A percentile compares a stretch with the other conserved stretches of the same genome.
phyloP scores from a whole-genome alignment of 768 basidiomycete species.

The Mycena latifolia region DNA sequence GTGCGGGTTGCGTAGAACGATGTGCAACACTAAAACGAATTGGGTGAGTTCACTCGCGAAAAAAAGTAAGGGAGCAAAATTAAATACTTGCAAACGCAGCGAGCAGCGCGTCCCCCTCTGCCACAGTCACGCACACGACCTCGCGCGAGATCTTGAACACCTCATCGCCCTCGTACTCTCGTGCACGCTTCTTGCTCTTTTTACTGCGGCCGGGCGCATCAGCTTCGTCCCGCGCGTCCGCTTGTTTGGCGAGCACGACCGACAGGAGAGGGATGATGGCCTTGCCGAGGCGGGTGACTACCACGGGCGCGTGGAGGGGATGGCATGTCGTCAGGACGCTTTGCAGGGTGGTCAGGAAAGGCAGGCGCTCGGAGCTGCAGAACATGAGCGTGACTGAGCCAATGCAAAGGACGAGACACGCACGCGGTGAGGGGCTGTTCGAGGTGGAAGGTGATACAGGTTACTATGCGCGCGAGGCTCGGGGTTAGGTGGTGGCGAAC shows the following conservation, averaged over 20 bases:
- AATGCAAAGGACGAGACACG: slow-evolving; percentile 37
- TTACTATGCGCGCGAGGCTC: slow-evolving; percentile 64
- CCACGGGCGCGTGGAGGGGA: slow-evolving; percentile 60
- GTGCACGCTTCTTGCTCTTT: slow-evolving; percentile 76
- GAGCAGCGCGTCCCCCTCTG: slow-evolving; percentile 67
- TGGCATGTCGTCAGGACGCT: slow-evolving; percentile 58
- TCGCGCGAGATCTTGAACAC: slow-evolving; percentile 65
- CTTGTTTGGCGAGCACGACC: slow-evolving; percentile 56
- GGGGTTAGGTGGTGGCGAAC: slow-evolving; percentile 66
- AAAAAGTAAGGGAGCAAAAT: not conserved
- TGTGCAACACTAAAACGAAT: slow-evolving; percentile 57
- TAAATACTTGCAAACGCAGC: slow-evolving; percentile 69
- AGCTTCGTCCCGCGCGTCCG: slow-evolving; percentile 44
- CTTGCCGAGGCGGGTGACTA: slow-evolving; percentile 67
- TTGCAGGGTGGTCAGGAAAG: slow-evolving; percentile 60
- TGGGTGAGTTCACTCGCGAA: slow-evolving; percentile 3
- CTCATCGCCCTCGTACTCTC: slow-evolving; percentile 83
- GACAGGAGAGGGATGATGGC: slow-evolving; percentile 64
- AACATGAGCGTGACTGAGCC: slow-evolving; percentile 20
- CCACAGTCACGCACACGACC: slow-evolving; percentile 60
- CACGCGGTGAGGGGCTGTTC: slow-evolving; percentile 68
- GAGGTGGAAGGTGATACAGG: slow-evolving; percentile 68
- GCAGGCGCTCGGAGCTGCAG: slow-evolving; percentile 46
- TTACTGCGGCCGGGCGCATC: slow-evolving; percentile 49
- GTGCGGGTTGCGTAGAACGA: slow-evolving; percentile 62